Evolutionary conservation across 148 eudicot species (phyloP).

Genomic region (Rhododendron griersonianum): DNA sequence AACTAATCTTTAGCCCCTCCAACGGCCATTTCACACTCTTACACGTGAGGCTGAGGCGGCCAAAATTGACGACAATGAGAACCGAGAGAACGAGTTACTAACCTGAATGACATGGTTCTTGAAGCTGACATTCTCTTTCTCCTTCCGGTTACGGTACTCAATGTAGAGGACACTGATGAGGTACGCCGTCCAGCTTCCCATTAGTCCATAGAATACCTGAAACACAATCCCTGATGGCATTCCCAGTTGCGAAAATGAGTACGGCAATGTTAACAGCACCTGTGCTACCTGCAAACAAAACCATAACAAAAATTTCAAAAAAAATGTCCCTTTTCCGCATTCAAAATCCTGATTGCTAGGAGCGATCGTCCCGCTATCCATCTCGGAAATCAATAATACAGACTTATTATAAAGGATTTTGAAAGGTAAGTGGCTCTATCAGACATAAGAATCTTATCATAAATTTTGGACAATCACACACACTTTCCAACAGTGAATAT

Average conservation of each 20-base stretch:
- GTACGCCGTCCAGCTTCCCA: slow-evolving; percentile 92
- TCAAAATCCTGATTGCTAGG: background rate
- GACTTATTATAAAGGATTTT: too few relatives aligned
- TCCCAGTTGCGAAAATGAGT: slow-evolving; percentile 81
- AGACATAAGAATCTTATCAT: background rate
- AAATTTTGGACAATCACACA: background rate
- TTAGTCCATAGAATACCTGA: slow-evolving; percentile 63
- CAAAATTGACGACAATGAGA: too few relatives aligned
- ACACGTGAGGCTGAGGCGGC: too few relatives aligned
- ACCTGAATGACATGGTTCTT: slow-evolving; percentile 96
- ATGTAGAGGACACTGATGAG: slow-evolving; percentile 76
- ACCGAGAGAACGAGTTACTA: background rate
- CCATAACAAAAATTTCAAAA: background rate
- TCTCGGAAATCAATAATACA: background rate
- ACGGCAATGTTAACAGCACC: slow-evolving; percentile 74
- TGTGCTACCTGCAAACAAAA: slow-evolving; percentile 56
- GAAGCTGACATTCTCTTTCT: slow-evolving; percentile 81
- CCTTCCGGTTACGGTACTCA: slow-evolving; percentile 68
- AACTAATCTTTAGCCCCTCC: background rate
- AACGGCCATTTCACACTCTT: background rate
- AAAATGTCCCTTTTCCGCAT: background rate
- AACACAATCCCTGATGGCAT: slow-evolving; percentile 65
- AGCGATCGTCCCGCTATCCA: background rate
- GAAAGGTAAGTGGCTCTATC: background rate
- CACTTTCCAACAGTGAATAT: too few relatives aligned